Base-by-base conservation (phyloP, 176 grass and related monocot genomes). In the Phoenix dactylifera region DNA sequence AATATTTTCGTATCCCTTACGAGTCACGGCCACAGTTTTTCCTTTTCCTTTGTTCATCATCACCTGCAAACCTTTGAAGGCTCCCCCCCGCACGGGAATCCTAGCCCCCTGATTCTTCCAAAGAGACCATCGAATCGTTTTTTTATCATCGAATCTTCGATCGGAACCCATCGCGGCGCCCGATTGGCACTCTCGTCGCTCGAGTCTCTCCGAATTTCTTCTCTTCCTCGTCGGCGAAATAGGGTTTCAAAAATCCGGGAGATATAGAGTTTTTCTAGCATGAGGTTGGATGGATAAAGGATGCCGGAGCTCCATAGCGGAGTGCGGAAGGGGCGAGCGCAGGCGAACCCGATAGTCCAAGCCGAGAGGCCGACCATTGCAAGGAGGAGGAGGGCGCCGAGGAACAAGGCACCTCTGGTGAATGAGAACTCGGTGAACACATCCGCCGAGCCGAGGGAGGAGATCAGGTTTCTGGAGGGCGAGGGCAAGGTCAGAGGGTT, bases 281-380 rank as follows among this genome's bases (percentile, higher is more conserved):
- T 69, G 65, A 55, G 66, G 66, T 75, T 30, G 20, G 52, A 64
- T 66, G 59, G 79, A 62, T 76, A 56, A 72, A 90, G 63, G 87
- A 90, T 66, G 75, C 52, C 78, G 24, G 79, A 86, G 58, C 79
- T 83, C 51, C 81, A 74, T 80, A 85, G 88, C 55, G 82, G 70
- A 53, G 70, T 70, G 68, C 57, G 76, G n/a, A n/a, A n/a, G n/a
- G n/a, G n/a, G n/a, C n/a, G n/a, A n/a, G n/a, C n/a, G n/a, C n/a
- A n/a, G n/a, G n/a, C n/a, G n/a, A n/a, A n/a, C n/a, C n/a, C n/a
- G n/a, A n/a, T n/a, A n/a, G n/a, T n/a, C n/a, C n/a, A n/a, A n/a
- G n/a, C n/a, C n/a, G n/a, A n/a, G n/a, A n/a, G n/a, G n/a, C n/a
- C n/a, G n/a, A n/a, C n/a, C 23, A n/a, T 50, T 7, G 70, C 65